Base-by-base conservation (phyloP, 1,284 basidiomycete genomes). In the Abortiporus biennis region DNA sequence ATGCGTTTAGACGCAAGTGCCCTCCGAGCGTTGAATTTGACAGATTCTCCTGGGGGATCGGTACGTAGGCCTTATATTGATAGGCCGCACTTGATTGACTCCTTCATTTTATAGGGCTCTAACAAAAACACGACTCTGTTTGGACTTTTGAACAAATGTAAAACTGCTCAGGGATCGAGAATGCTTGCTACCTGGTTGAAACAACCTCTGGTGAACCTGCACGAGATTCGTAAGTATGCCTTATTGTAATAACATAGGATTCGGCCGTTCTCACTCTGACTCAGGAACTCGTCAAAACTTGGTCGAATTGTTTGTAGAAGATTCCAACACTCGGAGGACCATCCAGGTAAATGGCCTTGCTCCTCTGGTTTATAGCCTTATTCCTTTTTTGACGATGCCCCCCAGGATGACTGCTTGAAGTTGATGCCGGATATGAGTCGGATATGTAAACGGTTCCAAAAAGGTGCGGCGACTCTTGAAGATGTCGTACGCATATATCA, bases 401-500 rank as follows among this genome's bases (percentile, higher is more conserved):
- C 11, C 25, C 58, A 94, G 83, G 85, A 92, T 43, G 89, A 93
- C 30, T 88, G 82, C 54, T 71, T 99, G 52, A 90, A 88, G 54
- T 62, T 79, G 22, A 93, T 99, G 84, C 96, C 96, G 0, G 96
- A 99, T 61, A 80, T 99, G 62, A 89, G 89, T 52, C 81, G 96
- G 5, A 79, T 98, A 34, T 87, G 86, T 55, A 99, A 98, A 62
- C 79, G 90, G 20, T 95, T 99, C 66, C 88, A 92, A 60, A 88
- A 87, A 50, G 76, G 79, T 0, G 74, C 80, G 1, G 93, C 94
- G 0, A 81, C 80, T 0, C 73, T 99, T 5, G 94, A 99, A 57
- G 95, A 99, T 52, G 92, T 99, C 4, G 92, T 99, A 5, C 82
- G 94, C 8, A 86, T 96, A 0, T 99, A 97, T 61, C 95, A 99